Base-by-base conservation (phyloP, 352 stramenopile genomes). In the Pythium brachiatum region DNA sequence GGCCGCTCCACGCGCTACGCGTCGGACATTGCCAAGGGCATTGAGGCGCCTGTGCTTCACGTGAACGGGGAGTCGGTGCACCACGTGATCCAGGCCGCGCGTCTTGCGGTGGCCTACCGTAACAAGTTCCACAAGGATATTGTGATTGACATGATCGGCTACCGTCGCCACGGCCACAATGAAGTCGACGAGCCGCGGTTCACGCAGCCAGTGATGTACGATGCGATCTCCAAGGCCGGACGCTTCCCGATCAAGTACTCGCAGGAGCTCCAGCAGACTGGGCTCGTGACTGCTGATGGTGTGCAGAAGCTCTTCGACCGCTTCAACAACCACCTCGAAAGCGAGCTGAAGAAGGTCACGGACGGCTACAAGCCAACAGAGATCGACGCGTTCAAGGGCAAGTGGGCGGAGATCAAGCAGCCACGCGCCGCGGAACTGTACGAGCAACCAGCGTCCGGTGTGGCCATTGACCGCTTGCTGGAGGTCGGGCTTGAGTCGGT, bases 201-300 rank as follows among this genome's bases (percentile, higher is more conserved):
- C 65, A 97, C 89, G 43, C 86, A 96, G 62, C 89, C 89, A 0
- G 86, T 89, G 43, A 95, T 96, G 87, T 96, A 97, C 66, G 72
- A 79, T 21, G 74, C 73, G 7, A 82, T 96, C 53, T 73, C 83
- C 36, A 70, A 83, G 57, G 69, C 81, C 2, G 80, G 73, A 20
- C 80, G 77, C 21, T 89, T 94, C 56, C 82, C 82, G 2, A 67
- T 89, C 44, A 81, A 88, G 34, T 96, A 85, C 66, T 85, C 77
- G 9, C 56, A 83, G 26, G 74, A 94, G 61, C 60, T 96, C 21
- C 76, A 92, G 36, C 38, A 66, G 7, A 65, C 66, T 26, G 80
- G 83, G 7, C 68, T 93, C 15, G 70, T 92, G 7, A 81, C 82
- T 13, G 74, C 68, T 6, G 70, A 75, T 1, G 77, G 69, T 9